phyloP scores from a whole-genome alignment of 2,329 filamentous ascomycete species.

The Acrodontium crateriforme region DNA sequence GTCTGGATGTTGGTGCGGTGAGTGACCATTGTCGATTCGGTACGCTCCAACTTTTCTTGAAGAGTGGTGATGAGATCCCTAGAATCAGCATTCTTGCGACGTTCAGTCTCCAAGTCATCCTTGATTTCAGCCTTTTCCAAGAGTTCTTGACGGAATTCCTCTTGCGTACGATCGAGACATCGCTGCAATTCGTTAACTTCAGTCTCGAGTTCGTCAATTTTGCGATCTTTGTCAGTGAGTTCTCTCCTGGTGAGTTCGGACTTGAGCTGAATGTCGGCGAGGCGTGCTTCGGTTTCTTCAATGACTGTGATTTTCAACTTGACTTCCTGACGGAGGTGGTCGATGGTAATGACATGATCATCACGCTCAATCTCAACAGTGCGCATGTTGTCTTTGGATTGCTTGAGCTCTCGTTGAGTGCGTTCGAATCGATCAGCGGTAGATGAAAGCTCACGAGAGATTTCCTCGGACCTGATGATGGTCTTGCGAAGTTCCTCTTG shows the following conservation, averaged over 20 bases:
- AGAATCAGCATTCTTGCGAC: constrained; percentile 11
- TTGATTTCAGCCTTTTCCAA: constrained; percentile 14
- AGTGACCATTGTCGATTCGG: constrained; percentile 12
- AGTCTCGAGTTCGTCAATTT: constrained; percentile 12
- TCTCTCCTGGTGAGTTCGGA: constrained; percentile 16
- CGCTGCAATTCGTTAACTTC: constrained; percentile 12
- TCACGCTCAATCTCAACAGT: constrained; percentile 18
- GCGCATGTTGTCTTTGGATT: constrained; percentile 14
- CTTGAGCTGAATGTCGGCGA: constrained; percentile 11
- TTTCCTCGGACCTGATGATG: constrained; percentile 12
- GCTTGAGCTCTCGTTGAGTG: constrained; percentile 13
- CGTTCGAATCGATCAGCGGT: constrained; percentile 14
- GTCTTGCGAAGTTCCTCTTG: constrained; percentile 17
- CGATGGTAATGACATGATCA: constrained; percentile 15
- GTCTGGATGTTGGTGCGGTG: constrained; percentile 11
- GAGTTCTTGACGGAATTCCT: constrained; percentile 14
- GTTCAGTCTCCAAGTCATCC: constrained; percentile 15
- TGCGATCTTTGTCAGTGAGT: constrained; percentile 12
- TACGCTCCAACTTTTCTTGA: constrained; percentile 9
- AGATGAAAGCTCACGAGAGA: constrained; percentile 11
- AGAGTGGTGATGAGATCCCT: constrained; percentile 12
- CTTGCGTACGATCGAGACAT: constrained; percentile 13
- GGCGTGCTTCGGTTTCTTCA: constrained; percentile 13
- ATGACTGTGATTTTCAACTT: constrained; percentile 12
- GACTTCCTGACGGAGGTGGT: constrained; percentile 16